These are phyloP conservation scores for Taphrina sp. DNA, from an alignment of 1,139 yeast species.

Conservation along the genomic window DNA sequence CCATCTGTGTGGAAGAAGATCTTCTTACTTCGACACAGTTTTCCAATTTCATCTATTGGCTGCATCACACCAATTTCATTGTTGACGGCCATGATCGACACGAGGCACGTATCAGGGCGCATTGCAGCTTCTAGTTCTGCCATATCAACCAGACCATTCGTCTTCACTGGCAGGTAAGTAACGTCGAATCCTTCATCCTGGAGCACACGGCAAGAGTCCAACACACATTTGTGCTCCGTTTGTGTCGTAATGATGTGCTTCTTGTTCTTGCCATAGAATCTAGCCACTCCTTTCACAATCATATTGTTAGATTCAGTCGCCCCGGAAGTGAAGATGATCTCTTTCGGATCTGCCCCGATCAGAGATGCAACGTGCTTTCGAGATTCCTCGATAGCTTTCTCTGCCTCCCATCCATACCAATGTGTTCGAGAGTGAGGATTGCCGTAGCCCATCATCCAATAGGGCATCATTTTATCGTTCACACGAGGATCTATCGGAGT, in stretches of 20 bases:
- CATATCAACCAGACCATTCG: slow-evolving; percentile 75
- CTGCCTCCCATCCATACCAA: slow-evolving; percentile 99
- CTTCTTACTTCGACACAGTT: slow-evolving; percentile 78
- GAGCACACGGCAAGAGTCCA: slow-evolving; percentile 90
- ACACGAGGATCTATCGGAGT: slow-evolving; percentile 98
- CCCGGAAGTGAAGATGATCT: slow-evolving; percentile 93
- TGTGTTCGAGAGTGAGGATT: slow-evolving; percentile 97
- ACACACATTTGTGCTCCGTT: slow-evolving; percentile 96
- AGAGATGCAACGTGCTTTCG: slow-evolving; percentile 76
- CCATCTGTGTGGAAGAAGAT: slow-evolving; percentile 98
- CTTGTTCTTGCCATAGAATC: slow-evolving; percentile 85
- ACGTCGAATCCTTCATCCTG: slow-evolving; percentile 97
- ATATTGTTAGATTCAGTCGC: slow-evolving; percentile 97
- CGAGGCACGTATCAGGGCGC: slow-evolving; percentile 85
- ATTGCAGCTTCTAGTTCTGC: slow-evolving; percentile 78
- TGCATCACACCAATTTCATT: slow-evolving; percentile 98
- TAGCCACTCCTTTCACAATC: slow-evolving; percentile 91
- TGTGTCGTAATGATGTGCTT: slow-evolving; percentile 92
- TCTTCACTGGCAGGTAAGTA: slow-evolving; percentile 80
- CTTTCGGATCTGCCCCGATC: slow-evolving; percentile 92
- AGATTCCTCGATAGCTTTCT: slow-evolving; percentile 83
- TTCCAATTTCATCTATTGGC: slow-evolving; percentile 91
- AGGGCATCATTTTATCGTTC: slow-evolving; percentile 86
- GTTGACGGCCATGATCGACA: slow-evolving; percentile 96
- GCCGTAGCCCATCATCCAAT: slow-evolving; percentile 90